These are phyloP conservation scores for Pittosporum tobira DNA, from an alignment of 129 eudicot genomes.

Conservation along the genomic window DNA sequence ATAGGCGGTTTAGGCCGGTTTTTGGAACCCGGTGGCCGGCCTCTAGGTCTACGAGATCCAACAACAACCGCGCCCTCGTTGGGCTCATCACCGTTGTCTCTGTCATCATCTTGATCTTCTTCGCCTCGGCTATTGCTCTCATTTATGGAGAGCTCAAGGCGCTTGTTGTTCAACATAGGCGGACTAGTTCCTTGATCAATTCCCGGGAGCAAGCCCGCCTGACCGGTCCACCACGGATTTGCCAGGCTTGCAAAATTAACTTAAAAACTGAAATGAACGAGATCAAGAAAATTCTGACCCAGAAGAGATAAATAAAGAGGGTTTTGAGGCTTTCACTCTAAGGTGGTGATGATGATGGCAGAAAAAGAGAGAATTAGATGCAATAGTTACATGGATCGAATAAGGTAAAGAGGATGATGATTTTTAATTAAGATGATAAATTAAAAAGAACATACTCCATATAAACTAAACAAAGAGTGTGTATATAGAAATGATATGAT, in stretches of 20 bases:
- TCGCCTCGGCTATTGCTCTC: constrained; percentile 30
- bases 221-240: constrained; percentile 60
- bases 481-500: background rate
- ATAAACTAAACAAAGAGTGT: background rate
- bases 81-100: constrained; percentile 45
- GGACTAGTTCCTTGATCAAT: constrained; percentile 20
- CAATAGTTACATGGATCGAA: background rate
- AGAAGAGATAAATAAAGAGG: too few relatives aligned
- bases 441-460: background rate
- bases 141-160: constrained; percentile 30
- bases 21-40: constrained; percentile 68
- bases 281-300: background rate
- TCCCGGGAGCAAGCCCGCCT: constrained; percentile 30
- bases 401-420: background rate
- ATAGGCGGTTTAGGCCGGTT: constrained; percentile 70
- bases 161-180: constrained; percentile 28
- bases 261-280: background rate
- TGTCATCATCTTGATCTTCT: constrained; percentile 42
- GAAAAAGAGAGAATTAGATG: background rate
- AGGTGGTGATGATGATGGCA: too few relatives aligned
- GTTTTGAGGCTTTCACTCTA: too few relatives aligned
- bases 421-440: background rate
- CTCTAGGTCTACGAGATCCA: constrained; percentile 51
- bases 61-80: constrained; percentile 62
- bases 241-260: constrained; percentile 28